These are phyloP conservation scores for Dichotomopilus funicola DNA, from an alignment of 2,329 filamentous ascomycete species.

Conservation along the genomic window DNA sequence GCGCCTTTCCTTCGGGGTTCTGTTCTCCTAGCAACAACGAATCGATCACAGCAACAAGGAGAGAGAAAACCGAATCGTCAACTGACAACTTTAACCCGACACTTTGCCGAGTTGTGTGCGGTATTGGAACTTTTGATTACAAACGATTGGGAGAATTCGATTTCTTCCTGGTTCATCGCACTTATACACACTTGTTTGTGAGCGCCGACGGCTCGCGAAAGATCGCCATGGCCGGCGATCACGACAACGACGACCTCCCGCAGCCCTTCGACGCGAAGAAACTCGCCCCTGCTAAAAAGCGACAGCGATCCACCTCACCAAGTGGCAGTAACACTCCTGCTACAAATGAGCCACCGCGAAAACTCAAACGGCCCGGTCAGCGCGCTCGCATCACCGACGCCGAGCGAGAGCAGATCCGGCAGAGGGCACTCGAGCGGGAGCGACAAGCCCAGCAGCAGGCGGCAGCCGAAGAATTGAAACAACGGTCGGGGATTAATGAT, in stretches of 20 bases:
- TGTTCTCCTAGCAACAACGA: neutral
- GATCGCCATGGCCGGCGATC: conserved; percentile 14
- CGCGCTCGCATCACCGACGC: conserved; percentile 60
- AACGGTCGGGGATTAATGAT: conserved; percentile 63
- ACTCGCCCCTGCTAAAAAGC: conserved; percentile 53
- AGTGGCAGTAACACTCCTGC: conserved; percentile 7
- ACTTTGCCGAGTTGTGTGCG: neutral
- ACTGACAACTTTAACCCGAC: neutral
- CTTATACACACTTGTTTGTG: conserved; percentile 4
- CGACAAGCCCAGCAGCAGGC: conserved; percentile 34
- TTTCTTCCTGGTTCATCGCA: too few relatives aligned
- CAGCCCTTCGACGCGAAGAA: conserved; percentile 55
- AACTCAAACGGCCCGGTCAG: conserved; percentile 61
- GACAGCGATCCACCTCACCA: conserved; percentile 47
- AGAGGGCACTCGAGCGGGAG: conserved; percentile 51
- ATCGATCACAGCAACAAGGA: neutral
- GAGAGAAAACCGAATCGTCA: neutral
- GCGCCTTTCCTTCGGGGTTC: neutral
- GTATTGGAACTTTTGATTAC: neutral
- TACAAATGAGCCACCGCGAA: conserved; percentile 46
- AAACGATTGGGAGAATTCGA: too few relatives aligned
- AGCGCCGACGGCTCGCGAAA: neutral
- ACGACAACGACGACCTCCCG: conserved; percentile 41
- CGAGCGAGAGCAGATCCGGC: conserved; percentile 61
- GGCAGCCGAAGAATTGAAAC: conserved; percentile 35